Conservation (phyloP, 1,284 basidiomycete species). For the Irpex sp. region DNA sequence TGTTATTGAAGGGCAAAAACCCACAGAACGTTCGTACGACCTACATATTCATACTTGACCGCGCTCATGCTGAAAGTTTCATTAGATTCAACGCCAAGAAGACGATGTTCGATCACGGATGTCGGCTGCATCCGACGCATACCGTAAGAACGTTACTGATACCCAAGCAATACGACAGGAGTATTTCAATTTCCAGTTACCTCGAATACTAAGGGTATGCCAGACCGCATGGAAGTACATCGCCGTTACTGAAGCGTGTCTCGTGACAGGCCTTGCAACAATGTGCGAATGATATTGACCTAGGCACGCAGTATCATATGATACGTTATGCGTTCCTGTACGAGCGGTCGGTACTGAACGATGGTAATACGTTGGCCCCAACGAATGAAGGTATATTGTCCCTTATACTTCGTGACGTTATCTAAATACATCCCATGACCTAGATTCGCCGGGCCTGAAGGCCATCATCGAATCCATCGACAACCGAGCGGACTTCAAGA, state of each 20-base stretch:
- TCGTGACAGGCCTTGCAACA: constrained; percentile 81
- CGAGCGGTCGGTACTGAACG: constrained; percentile 85
- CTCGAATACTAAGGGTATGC: constrained; percentile 85
- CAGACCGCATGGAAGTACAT: background rate
- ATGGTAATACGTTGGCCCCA: constrained; percentile 81
- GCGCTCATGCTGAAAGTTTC: background rate
- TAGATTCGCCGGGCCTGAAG: constrained; percentile 66
- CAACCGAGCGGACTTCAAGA: constrained; percentile 91
- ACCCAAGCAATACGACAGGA: constrained; percentile 90
- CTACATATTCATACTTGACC: background rate
- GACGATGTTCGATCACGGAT: constrained; percentile 88
- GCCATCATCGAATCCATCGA: constrained; percentile 88
- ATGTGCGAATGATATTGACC: constrained; percentile 92
- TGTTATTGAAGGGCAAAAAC: constrained; percentile 91
- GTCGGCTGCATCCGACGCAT: constrained; percentile 82
- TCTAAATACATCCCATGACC: constrained; percentile 6
- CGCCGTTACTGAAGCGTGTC: no score
- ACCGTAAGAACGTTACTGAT: constrained; percentile 87
- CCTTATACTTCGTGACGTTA: background rate
- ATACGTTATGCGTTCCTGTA: constrained; percentile 92
- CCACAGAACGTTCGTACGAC: constrained; percentile 67
- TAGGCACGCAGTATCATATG: constrained; percentile 95
- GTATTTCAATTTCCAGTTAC: constrained; percentile 96
- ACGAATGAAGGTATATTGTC: constrained; percentile 52
- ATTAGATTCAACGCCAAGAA: constrained; percentile 85